These are phyloP conservation scores for Triticum turgidum DNA, from an alignment of 176 grass and related monocot species.

Conservation along the genomic window DNA sequence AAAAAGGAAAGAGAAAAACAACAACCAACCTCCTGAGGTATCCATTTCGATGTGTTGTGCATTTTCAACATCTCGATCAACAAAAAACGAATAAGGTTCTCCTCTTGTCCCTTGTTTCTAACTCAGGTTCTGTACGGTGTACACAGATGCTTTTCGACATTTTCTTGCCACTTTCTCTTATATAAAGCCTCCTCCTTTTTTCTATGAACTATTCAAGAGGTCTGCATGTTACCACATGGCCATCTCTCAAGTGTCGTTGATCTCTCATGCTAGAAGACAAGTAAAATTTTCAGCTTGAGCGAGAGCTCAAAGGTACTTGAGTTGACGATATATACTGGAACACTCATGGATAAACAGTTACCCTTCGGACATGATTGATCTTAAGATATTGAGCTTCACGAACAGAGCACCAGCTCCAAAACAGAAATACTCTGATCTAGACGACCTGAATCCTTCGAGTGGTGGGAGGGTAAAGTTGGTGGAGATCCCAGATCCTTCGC, in stretches of 20 bases:
- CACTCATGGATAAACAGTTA: not conserved
- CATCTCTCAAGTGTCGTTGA: no score
- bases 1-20: no score
- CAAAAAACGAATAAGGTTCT: constrained; percentile 49
- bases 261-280: no score
- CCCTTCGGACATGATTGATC: constrained; percentile 2
- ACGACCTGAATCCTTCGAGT: no score
- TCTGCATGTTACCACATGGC: no score
- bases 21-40: constrained; percentile 21
- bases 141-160: constrained; percentile 28
- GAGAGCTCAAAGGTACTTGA: not conserved
- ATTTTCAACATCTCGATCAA: constrained; percentile 33
- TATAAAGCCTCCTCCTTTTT: constrained; percentile 37
- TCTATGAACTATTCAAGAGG: not conserved
- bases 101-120: constrained; percentile 27
- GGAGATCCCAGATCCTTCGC: no score
- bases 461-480: no score
- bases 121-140: constrained; percentile 14
- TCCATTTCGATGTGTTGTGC: constrained; percentile 23
- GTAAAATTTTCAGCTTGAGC: not conserved
- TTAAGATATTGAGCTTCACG: not conserved
- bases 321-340: not conserved
- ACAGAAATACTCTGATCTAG: no score
- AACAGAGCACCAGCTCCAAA: no score
- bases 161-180: constrained; percentile 55